Percentiles rank a stretch among this genome's conserved stretches.
phyloP scores from a whole-genome alignment of 1,284 basidiomycete genomes.

The Peniophora sp. region DNA sequence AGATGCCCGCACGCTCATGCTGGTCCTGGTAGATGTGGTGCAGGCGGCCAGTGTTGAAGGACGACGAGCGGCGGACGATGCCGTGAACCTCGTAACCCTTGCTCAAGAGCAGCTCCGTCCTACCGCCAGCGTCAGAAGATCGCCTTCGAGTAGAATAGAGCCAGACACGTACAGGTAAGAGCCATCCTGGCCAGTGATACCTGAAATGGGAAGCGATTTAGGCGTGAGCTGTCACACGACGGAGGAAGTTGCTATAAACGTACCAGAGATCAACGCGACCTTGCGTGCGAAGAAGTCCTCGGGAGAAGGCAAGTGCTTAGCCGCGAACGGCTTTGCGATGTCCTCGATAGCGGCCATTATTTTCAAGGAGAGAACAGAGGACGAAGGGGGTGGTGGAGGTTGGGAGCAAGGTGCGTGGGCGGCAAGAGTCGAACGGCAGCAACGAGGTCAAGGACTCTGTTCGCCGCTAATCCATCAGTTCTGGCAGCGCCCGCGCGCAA shows the following conservation, averaged over 20 bases:
- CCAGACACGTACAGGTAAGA: slow-evolving; percentile 65
- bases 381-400: not conserved
- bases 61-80: slow-evolving; percentile 88
- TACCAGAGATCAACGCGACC: slow-evolving; percentile 84
- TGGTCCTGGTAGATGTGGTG: slow-evolving; percentile 86
- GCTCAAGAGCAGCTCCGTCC: slow-evolving; percentile 74
- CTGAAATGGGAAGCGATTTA: slow-evolving; percentile 28
- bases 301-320: slow-evolving; percentile 54
- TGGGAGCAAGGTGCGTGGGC: not conserved
- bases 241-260: slow-evolving; percentile 12
- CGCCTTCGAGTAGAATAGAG: slow-evolving; percentile 8
- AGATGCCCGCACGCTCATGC: slow-evolving; percentile 59
- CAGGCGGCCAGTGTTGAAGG: slow-evolving; percentile 88
- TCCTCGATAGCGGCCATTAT: slow-evolving; percentile 20
- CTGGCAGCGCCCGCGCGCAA: too few relatives aligned
- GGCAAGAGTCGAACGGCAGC: too few relatives aligned
- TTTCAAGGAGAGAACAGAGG: not conserved
- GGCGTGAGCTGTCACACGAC: not conserved
- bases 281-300: slow-evolving; percentile 81
- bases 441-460: too few relatives aligned
- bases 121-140: slow-evolving; percentile 20
- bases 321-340: slow-evolving; percentile 33
- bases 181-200: slow-evolving; percentile 89
- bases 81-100: slow-evolving; percentile 92
- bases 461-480: too few relatives aligned